A percentile compares a stretch with the other conserved stretches of the same genome.
These are phyloP conservation scores for Phytophthora boehmeriae DNA, from an alignment of 352 stramenopile genomes.

Conservation along the genomic window DNA sequence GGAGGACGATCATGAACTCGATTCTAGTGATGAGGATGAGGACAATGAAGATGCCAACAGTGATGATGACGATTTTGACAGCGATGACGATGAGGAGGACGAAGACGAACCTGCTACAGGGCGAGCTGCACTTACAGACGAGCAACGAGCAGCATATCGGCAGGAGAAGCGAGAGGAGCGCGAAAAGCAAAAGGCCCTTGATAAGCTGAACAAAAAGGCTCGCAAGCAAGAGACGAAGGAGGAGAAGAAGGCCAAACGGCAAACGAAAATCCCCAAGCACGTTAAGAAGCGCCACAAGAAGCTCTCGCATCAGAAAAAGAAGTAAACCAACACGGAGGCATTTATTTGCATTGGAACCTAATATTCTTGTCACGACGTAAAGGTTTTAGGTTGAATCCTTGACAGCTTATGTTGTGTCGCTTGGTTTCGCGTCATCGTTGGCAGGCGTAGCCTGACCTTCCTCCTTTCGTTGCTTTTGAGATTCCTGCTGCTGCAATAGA, in stretches of 20 bases:
- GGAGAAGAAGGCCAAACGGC: conserved; percentile 91
- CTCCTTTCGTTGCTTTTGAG: conserved; percentile 33
- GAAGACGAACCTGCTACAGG: conserved; percentile 22
- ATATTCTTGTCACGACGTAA: no score
- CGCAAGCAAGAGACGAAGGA: conserved; percentile 97
- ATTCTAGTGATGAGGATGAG: conserved; percentile 59
- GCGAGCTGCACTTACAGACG: conserved; percentile 65
- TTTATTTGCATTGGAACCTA: conserved; percentile 1
- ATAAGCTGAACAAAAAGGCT: conserved; percentile 88
- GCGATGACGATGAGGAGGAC: conserved; percentile 40
- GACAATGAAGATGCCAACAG: conserved; percentile 37
- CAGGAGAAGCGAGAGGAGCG: conserved; percentile 79
- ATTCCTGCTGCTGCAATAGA: conserved; percentile 53
- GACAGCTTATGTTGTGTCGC: background rate
- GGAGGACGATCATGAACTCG: conserved; percentile 52
- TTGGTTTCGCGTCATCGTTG: conserved; percentile 2
- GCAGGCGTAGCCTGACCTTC: conserved; percentile 16
- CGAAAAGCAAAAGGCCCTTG: conserved; percentile 54
- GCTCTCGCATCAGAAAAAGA: conserved; percentile 89
- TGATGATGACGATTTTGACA: conserved; percentile 33
- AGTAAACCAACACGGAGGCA: conserved; percentile 13
- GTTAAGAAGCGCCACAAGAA: conserved; percentile 98
- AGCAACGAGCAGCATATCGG: conserved; percentile 86
- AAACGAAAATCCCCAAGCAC: conserved; percentile 99
- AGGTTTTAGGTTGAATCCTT: no score